Evolutionary conservation across 352 stramenopile genomes (phyloP).

Genomic region (Globisporangium mamillatum): DNA sequence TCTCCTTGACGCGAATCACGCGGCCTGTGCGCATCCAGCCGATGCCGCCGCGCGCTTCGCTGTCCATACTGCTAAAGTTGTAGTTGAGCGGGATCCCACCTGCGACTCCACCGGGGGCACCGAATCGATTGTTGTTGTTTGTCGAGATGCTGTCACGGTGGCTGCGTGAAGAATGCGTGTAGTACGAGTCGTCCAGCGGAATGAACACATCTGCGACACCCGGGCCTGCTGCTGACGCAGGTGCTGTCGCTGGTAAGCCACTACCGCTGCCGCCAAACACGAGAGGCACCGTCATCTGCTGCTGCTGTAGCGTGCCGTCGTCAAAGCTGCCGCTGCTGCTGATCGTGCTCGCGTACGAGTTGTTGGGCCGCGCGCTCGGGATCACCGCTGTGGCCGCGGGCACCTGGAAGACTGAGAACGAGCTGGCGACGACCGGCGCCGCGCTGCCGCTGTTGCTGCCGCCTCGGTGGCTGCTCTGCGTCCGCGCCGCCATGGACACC

Average conservation of each 20-base stretch:
- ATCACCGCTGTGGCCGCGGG: slow-evolving; percentile 24
- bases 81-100: not conserved
- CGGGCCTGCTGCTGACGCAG: not conserved
- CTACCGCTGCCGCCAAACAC: not conserved
- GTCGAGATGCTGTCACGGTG: slow-evolving; percentile 29
- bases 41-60: slow-evolving; percentile 39
- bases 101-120: not conserved
- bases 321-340: slow-evolving; percentile 17
- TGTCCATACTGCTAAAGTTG: not conserved
- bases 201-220: slow-evolving; percentile 2
- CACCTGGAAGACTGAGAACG: slow-evolving; percentile 72
- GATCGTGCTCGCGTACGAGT: slow-evolving; percentile 13
- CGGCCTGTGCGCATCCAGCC: slow-evolving; percentile 69
- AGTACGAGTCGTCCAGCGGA: slow-evolving; percentile 17
- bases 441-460: not conserved
- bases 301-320: not conserved
- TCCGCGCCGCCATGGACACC: not conserved
- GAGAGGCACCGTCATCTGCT: slow-evolving; percentile 2
- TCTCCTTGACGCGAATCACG: slow-evolving; percentile 71
- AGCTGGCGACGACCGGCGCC: slow-evolving; percentile 20
- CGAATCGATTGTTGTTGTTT: not conserved
- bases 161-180: slow-evolving; percentile 17
- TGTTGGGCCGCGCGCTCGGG: slow-evolving; percentile 10
- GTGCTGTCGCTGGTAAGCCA: not conserved
- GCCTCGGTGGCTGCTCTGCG: not conserved